Conservation (phyloP, 1,284 basidiomycete genomes). For the Quambalaria eucalypti region DNA sequence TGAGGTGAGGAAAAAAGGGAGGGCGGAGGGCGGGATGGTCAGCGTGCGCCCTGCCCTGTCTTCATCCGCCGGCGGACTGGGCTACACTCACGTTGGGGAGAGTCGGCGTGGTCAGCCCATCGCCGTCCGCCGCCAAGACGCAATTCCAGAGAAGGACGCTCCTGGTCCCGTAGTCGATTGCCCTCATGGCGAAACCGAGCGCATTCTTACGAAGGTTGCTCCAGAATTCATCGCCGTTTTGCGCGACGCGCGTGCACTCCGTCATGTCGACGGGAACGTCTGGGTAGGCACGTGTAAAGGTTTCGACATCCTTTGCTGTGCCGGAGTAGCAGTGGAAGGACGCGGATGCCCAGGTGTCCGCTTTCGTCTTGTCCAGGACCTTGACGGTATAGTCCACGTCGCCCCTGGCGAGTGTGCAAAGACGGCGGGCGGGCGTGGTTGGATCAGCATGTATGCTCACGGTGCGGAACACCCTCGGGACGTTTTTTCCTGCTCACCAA, state of each 20-base stretch:
- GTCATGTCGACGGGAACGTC: slow-evolving; percentile 17
- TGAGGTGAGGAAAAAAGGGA: not conserved
- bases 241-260: slow-evolving; percentile 26
- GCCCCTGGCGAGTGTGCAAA: too few relatives aligned
- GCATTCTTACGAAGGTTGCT: slow-evolving; percentile 27
- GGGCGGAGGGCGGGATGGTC: too few relatives aligned
- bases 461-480: too few relatives aligned
- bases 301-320: slow-evolving; percentile 8
- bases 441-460: too few relatives aligned
- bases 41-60: not conserved
- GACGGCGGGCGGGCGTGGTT: too few relatives aligned
- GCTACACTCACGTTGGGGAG: slow-evolving; percentile 11
- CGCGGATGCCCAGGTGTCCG: slow-evolving; percentile 8
- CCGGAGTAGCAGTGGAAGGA: slow-evolving; percentile 35
- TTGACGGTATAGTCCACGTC: slow-evolving; percentile 13
- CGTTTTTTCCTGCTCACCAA: too few relatives aligned
- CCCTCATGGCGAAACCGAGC: slow-evolving; percentile 14
- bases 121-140: slow-evolving; percentile 18
- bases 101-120: slow-evolving; percentile 26
- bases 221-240: slow-evolving; percentile 26
- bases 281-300: slow-evolving; percentile 19
- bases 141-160: slow-evolving; percentile 21
- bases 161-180: slow-evolving; percentile 13
- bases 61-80: not conserved
- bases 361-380: slow-evolving; percentile 8